Evolutionary conservation across 2,329 filamentous ascomycete genomes (phyloP).

Genomic region (Huntiella moniliformis): DNA sequence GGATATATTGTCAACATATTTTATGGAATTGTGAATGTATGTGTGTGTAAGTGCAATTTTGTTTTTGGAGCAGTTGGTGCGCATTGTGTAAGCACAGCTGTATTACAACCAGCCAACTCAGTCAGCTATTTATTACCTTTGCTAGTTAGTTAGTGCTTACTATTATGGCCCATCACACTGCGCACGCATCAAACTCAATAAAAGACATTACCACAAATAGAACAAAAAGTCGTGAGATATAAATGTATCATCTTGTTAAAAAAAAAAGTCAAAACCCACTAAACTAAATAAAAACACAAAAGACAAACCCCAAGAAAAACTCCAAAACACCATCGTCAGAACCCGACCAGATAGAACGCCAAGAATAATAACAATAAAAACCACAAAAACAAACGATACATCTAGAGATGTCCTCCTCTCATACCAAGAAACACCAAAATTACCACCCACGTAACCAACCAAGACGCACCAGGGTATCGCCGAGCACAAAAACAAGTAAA

Average conservation of each 20-base stretch:
- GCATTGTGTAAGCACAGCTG: too few species aligned
- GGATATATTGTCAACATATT: too few species aligned
- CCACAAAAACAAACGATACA: conserved; percentile 1
- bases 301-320: too few species aligned
- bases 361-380: neutral
- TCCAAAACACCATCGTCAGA: too few species aligned
- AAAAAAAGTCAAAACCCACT: conserved; percentile 4
- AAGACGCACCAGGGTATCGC: neutral
- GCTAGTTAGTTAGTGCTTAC: too few species aligned
- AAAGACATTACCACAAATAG: neutral
- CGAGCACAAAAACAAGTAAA: neutral
- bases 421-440: neutral
- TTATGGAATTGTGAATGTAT: too few species aligned
- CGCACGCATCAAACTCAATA: neutral
- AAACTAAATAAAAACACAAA: conserved; percentile 2
- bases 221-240: neutral
- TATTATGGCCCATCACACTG: neutral
- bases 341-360: too few species aligned
- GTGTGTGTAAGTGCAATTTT: too few species aligned
- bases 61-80: too few species aligned
- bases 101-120: too few species aligned
- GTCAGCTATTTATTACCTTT: too few species aligned
- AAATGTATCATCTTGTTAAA: conserved; percentile 1
- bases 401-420: neutral
- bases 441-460: neutral